A percentile compares a stretch with the other conserved stretches of the same genome.
Conservation (phyloP, 176 grass and related monocot genomes). For the Phragmites australis region DNA sequence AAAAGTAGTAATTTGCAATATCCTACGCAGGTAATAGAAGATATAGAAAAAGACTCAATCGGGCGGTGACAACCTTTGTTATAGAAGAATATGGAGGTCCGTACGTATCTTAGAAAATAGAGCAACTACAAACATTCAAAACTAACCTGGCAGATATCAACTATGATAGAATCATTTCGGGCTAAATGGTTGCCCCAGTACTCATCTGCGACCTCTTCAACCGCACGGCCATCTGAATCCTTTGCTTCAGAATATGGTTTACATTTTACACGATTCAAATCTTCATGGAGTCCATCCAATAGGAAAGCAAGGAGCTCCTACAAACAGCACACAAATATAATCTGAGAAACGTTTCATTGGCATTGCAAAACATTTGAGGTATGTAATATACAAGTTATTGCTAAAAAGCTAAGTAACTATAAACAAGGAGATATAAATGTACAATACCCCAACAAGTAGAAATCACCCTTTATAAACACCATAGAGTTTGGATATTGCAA, state of each 20-base stretch:
- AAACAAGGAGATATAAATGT: background rate
- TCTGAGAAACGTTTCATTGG: background rate
- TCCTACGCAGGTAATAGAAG: background rate
- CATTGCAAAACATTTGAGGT: background rate
- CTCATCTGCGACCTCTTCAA: conserved; percentile 89
- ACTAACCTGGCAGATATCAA: conserved; percentile 97
- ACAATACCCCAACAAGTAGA: background rate
- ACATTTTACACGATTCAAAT: conserved; percentile 90
- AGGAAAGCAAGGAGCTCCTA: conserved; percentile 99
- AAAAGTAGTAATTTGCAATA: background rate
- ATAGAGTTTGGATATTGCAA: background rate
- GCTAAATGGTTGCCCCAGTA: conserved; percentile 97
- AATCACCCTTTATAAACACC: background rate
- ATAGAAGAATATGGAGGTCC: background rate
- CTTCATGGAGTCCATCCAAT: conserved; percentile 98
- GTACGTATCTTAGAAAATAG: conserved; percentile 9
- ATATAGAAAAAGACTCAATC: conserved; percentile 18
- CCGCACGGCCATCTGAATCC: conserved; percentile 72
- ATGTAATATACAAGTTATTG: conserved; percentile 43
- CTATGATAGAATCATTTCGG: conserved; percentile 96
- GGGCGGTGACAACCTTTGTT: background rate
- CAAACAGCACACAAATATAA: conserved; percentile 19
- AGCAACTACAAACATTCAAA: background rate
- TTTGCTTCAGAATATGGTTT: conserved; percentile 92
- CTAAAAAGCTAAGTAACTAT: conserved; percentile 2